Conservation (phyloP, 2,329 filamentous ascomycete genomes). For the Harringtonia lauricola region DNA sequence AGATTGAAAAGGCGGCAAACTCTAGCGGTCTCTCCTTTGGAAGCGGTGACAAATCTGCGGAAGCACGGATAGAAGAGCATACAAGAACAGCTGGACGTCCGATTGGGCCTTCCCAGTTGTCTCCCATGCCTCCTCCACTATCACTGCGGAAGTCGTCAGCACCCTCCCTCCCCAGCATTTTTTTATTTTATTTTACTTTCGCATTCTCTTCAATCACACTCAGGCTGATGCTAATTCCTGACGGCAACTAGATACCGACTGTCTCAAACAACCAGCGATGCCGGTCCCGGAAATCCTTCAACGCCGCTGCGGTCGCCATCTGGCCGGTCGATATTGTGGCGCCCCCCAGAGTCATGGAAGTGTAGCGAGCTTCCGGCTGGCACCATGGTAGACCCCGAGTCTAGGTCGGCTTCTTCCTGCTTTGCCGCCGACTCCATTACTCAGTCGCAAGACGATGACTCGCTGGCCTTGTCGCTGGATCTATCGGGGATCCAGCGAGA, state of each 20-base stretch:
- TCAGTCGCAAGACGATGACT: conserved; percentile 3
- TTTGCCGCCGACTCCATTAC: background rate
- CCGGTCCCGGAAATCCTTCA: background rate
- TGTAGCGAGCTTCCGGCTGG: conserved; percentile 2
- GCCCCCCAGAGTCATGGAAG: conserved; percentile 2
- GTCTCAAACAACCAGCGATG: background rate
- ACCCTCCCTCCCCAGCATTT: too few species aligned
- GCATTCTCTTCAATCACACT: too few species aligned
- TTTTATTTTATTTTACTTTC: too few species aligned
- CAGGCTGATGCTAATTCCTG: too few species aligned
- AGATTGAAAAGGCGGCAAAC: background rate
- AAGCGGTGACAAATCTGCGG: background rate
- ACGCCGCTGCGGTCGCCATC: background rate
- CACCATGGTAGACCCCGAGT: background rate
- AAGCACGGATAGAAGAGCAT: background rate
- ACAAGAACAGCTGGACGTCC: background rate
- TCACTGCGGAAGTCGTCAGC: too few species aligned
- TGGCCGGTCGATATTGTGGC: background rate
- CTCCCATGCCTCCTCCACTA: too few species aligned
- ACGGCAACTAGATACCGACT: background rate
- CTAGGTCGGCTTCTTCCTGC: background rate
- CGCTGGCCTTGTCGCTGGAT: conserved; percentile 17
- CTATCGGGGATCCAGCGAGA: conserved; percentile 36
- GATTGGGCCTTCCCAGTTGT: too few species aligned
- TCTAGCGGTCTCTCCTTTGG: background rate